Percentiles rank a stretch among this genome's conserved stretches.
Evolutionary conservation across 805 yeast species (phyloP).

Genomic region (Hermanozyma aechmeae): DNA sequence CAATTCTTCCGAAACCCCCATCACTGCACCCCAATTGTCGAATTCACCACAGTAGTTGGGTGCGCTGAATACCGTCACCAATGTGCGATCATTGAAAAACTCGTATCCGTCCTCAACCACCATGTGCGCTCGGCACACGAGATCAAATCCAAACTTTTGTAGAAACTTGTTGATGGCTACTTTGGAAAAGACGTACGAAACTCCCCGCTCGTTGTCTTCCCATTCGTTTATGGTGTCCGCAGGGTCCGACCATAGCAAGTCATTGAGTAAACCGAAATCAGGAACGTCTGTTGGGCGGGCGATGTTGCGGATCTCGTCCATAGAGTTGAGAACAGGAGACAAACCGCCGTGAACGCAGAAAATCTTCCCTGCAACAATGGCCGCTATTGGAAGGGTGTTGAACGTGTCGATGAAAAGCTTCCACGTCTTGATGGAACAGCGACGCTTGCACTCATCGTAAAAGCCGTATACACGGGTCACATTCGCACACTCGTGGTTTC

Average conservation of each 20-base stretch:
- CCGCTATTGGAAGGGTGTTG: conserved; percentile 92
- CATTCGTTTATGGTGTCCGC: conserved; percentile 76
- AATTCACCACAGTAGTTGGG: conserved; percentile 79
- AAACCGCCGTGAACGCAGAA: conserved; percentile 87
- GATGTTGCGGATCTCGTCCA: conserved; percentile 68
- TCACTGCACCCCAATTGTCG: conserved; percentile 96
- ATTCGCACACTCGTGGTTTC: conserved; percentile 96
- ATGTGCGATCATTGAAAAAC: conserved; percentile 60
- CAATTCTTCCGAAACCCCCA: conserved; percentile 90
- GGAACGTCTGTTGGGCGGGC: conserved; percentile 84
- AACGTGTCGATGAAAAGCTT: conserved; percentile 88
- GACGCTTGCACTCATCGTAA: conserved; percentile 94
- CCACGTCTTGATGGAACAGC: conserved; percentile 91
- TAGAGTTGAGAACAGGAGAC: conserved; percentile 60
- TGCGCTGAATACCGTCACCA: conserved; percentile 67
- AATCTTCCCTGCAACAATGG: conserved; percentile 89
- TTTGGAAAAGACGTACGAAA: conserved; percentile 69
- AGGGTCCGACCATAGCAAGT: conserved; percentile 78
- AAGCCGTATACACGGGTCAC: conserved; percentile 96
- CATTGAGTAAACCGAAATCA: conserved; percentile 70
- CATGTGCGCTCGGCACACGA: conserved; percentile 83
- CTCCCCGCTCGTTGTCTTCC: conserved; percentile 85
- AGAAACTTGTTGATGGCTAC: conserved; percentile 74
- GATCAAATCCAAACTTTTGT: conserved; percentile 65
- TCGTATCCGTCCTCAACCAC: conserved; percentile 79